These are phyloP conservation scores for Colletotrichum coccodes DNA, from an alignment of 2,329 filamentous ascomycete species.

Conservation along the genomic window DNA sequence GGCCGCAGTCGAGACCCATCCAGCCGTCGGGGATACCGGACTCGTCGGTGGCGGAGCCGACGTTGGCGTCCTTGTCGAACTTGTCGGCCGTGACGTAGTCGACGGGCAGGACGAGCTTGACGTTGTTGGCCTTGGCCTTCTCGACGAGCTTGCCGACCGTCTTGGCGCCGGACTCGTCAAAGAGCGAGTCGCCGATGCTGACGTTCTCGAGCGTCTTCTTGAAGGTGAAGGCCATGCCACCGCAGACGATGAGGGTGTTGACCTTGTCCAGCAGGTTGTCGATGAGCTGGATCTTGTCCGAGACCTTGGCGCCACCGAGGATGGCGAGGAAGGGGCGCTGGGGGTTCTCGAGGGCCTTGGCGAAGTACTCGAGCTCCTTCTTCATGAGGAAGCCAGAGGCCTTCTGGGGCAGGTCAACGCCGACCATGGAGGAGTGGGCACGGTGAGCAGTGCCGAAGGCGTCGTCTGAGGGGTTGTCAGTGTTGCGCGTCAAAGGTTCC, in stretches of 20 bases:
- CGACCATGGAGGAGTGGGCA: slow-evolving; percentile 99
- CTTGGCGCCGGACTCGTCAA: slow-evolving; percentile 93
- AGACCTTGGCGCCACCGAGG: slow-evolving; percentile 97
- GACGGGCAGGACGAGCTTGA: slow-evolving; percentile 92
- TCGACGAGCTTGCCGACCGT: slow-evolving; percentile 87
- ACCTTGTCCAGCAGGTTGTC: slow-evolving; percentile 99
- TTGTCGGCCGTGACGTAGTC: slow-evolving; percentile 98
- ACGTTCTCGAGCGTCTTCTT: slow-evolving; percentile 97
- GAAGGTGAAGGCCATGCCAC: slow-evolving; percentile 99
- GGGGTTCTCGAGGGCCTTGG: slow-evolving; percentile 92
- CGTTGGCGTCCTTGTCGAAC: slow-evolving; percentile 86
- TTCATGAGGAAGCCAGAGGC: slow-evolving; percentile 99
- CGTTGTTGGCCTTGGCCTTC: slow-evolving; percentile 96
- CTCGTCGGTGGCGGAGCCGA: slow-evolving; percentile 83
- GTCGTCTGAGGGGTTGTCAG: slow-evolving; percentile 72
- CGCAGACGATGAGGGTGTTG: slow-evolving; percentile 95
- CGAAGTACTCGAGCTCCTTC: slow-evolving; percentile 99
- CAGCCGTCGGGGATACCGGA: slow-evolving; percentile 95
- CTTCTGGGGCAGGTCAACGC: slow-evolving; percentile 94
- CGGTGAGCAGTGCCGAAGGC: slow-evolving; percentile 98
- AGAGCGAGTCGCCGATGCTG: slow-evolving; percentile 89
- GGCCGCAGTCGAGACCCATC: slow-evolving; percentile 97
- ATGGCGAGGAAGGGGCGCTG: slow-evolving; percentile 98
- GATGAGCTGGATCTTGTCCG: slow-evolving; percentile 99
- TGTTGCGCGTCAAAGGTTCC: not conserved